Evolutionary conservation across 768 basidiomycete species (phyloP), one percentile per base, ranked within the genome.

Genomic region (Pleurotus djamor): DNA sequence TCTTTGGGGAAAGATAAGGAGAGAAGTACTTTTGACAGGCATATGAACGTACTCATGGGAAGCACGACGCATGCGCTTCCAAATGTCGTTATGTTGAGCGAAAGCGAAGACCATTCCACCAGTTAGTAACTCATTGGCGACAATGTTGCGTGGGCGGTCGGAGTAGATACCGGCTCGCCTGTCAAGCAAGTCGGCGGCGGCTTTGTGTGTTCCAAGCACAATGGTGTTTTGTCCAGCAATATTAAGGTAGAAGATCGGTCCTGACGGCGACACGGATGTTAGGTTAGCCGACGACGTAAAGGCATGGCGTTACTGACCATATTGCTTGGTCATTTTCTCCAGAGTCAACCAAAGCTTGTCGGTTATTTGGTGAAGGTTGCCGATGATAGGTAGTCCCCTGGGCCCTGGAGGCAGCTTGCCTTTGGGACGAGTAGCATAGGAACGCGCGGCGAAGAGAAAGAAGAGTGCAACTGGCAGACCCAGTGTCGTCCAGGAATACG

Each of bases 151-250:
- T 2, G 68, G 63, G 2, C 70, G 64, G 45, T 68, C 67, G 5
- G 66, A 65, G 61, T 72, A 69, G 43, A 63, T 66, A 13, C 34
- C 48, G 9, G 63, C 62, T 13, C 72, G 71, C 34, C 68, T 68
- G 45, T 65, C 64, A 7, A 65, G 48, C 10, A 65, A 58, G 38
- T 65, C 64, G 5, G 62, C 48, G 2, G 64, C 61, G 5, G 52
- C 62, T 55, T 63, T 62, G 50, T 62, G 59, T 16, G 17, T 60
- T 14, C 56, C 56, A 47, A 65, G 61, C 28, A 65, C 52, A 10
- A 65, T 52, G n/a, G 47, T 54, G 37, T 60, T 52, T 37, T 65
- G 64, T n/a, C 64, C 64, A 21, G 64, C 64, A 14, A 65, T 33
- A 44, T 65, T 64, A 10, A 65, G 34, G 35, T 60, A 60, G 36